A percentile compares a stretch with the other conserved stretches of the same genome.
These are phyloP conservation scores for Nigrospora osmanthi DNA, from an alignment of 2,329 filamentous ascomycete genomes.

Conservation along the genomic window DNA sequence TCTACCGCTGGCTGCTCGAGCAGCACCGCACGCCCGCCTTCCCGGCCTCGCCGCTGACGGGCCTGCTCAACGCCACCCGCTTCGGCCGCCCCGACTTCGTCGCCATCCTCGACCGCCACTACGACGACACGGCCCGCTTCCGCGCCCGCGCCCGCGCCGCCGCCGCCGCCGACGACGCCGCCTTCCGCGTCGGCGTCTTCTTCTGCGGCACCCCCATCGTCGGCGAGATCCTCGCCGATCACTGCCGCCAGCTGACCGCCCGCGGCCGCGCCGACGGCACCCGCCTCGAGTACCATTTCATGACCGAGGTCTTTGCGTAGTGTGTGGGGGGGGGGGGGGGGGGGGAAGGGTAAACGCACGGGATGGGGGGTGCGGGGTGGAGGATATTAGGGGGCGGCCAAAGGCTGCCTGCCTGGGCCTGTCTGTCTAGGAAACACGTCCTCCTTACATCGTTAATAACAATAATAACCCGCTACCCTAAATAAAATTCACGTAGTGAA, in stretches of 20 bases:
- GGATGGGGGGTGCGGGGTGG: no score
- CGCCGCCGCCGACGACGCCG: constrained; percentile 18
- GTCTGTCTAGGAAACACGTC: no score
- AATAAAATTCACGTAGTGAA: no score
- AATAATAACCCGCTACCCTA: no score
- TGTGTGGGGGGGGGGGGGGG: no score
- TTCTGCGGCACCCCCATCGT: constrained; percentile 49
- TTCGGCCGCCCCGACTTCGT: constrained; percentile 48
- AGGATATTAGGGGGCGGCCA: no score
- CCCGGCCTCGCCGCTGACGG: constrained; percentile 44
- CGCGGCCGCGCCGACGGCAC: constrained; percentile 42
- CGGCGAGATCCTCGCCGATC: constrained; percentile 47
- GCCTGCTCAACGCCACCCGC: constrained; percentile 42
- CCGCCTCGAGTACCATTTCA: constrained; percentile 47
- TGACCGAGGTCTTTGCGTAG: constrained; percentile 50
- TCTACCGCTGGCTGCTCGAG: constrained; percentile 49
- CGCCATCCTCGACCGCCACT: constrained; percentile 44
- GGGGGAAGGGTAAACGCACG: no score
- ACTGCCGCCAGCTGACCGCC: constrained; percentile 40
- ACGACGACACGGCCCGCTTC: constrained; percentile 39
- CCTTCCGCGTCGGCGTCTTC: constrained; percentile 44
- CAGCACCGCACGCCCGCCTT: constrained; percentile 43
- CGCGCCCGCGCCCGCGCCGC: constrained; percentile 11
- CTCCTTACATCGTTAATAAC: no score
- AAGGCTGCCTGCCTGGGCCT: no score